A percentile compares a stretch with the other conserved stretches of the same genome.
These are phyloP conservation scores for Yueomyces sinensis DNA, from an alignment of 805 yeast species.

Conservation along the genomic window DNA sequence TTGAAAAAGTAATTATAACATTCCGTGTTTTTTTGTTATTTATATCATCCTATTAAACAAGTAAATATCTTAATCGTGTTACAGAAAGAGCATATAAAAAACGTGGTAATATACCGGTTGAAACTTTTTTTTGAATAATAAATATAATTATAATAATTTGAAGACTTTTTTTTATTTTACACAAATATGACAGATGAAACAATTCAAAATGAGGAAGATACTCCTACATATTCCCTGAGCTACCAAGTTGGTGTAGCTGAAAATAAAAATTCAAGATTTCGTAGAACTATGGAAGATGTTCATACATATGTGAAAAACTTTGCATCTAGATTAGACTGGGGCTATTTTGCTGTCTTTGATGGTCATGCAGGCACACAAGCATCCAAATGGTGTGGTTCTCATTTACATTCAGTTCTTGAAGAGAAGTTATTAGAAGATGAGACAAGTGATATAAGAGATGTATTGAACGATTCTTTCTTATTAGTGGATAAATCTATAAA, in stretches of 20 bases:
- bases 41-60: no score
- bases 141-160: no score
- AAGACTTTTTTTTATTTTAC: no score
- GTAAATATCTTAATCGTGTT: no score
- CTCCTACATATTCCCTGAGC: background rate
- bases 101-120: no score
- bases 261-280: constrained; percentile 64
- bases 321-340: constrained; percentile 86
- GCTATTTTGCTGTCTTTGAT: constrained; percentile 89
- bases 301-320: constrained; percentile 87
- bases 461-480: constrained; percentile 54
- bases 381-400: constrained; percentile 90
- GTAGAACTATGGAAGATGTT: constrained; percentile 92
- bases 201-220: no score
- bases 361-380: constrained; percentile 95
- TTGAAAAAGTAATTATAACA: no score
- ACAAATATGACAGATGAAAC: no score
- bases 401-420: constrained; percentile 59
- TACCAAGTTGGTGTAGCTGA: constrained; percentile 89
- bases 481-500: constrained; percentile 63
- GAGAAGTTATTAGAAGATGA: constrained; percentile 38
- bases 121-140: no score
- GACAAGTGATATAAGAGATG: constrained; percentile 44
- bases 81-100: no score
- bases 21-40: no score